Evolutionary conservation across 345 rosid genomes (phyloP), one percentile per base, ranked within the genome.

Genomic region (Camelina laxa): DNA sequence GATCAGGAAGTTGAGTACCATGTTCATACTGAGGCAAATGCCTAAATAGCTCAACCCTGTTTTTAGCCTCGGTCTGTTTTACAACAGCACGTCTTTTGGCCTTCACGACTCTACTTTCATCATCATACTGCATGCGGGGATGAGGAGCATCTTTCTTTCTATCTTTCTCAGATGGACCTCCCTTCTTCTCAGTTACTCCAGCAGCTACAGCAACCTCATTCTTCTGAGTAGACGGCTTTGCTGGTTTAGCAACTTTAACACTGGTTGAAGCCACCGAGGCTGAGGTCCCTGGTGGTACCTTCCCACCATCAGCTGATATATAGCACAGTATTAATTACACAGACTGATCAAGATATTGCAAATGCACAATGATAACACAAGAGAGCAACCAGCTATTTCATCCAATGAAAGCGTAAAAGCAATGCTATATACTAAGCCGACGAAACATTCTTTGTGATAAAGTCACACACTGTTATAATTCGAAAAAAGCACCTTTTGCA

Each of bases 21-120:
- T 82, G 97, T 70, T 95, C 99, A 73, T 92, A 92, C 74, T 95
- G 99, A 65, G 99, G 97, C 84, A 95, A 85, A 86, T 95, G 99
- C 86, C 97, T 85, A 76, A 95, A 95, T 60, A 95, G 81, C 75
- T 95, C 97, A 68, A 95, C 99, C 71, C 93, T 87, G 47, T 89
- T 92, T 78, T 87, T 87, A 30, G 85, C 97, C 85, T 92, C 97
- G 1, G 91, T 95, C 75, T 87, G 97, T 69, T 90, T 90, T 5
- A 92, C 96, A 65, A 95, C 92, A 14, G 97, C 87, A 22, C 91
- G 91, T 82, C 85, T 87, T 80, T 95, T 95, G 7, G 97, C 96
- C 84, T 92, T 95, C 41, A 90, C 97, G 49, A 94, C 98, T 60
- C 97, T 84, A 70, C 90, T 91, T 67, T 71, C 81, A 65, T 93